Conservation (phyloP, 139 green algal species). For the Chlamydomonas sphaeroides region DNA sequence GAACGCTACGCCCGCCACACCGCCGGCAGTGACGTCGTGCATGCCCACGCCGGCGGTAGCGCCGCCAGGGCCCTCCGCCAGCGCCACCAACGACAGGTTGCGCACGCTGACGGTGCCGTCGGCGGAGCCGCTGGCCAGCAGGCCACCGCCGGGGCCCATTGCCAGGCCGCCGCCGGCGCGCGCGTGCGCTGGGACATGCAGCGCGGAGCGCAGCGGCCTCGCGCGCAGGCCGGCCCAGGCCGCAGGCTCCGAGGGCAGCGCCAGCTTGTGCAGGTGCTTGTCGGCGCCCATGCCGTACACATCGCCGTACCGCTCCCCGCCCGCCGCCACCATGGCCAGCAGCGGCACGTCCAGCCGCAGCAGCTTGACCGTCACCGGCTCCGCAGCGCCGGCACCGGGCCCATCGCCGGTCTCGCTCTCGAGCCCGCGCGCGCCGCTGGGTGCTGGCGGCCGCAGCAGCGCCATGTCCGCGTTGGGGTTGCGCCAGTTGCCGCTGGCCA, state of each 20-base stretch:
- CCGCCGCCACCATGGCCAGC: constrained; percentile 15
- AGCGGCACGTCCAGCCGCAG: constrained; percentile 46
- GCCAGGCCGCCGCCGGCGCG: constrained; percentile 25
- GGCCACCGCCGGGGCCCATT: background rate
- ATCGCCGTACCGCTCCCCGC: constrained; percentile 24
- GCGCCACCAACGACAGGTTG: constrained; percentile 5
- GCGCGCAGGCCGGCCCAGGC: constrained; percentile 51
- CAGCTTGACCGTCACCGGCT: constrained; percentile 25
- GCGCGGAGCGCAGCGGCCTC: constrained; percentile 11
- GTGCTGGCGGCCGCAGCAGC: constrained; percentile 1
- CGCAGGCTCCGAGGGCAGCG: constrained; percentile 39
- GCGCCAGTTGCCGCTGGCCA: constrained; percentile 31
- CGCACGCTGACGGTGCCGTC: constrained; percentile 32
- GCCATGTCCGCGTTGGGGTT: constrained; percentile 36
- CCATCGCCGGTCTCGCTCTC: background rate
- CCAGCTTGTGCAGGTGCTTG: constrained; percentile 48
- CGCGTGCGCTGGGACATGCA: constrained; percentile 8
- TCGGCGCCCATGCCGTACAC: constrained; percentile 46
- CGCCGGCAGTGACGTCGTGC: constrained; percentile 42
- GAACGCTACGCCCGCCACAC: constrained; percentile 34
- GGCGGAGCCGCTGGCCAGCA: constrained; percentile 17
- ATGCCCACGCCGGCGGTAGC: background rate
- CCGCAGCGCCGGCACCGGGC: background rate
- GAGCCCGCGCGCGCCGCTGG: background rate
- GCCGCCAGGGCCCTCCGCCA: background rate